Evolutionary conservation across 495 filamentous ascomycete species (phyloP).

Genomic region (Amphirosellinia nigrospora): DNA sequence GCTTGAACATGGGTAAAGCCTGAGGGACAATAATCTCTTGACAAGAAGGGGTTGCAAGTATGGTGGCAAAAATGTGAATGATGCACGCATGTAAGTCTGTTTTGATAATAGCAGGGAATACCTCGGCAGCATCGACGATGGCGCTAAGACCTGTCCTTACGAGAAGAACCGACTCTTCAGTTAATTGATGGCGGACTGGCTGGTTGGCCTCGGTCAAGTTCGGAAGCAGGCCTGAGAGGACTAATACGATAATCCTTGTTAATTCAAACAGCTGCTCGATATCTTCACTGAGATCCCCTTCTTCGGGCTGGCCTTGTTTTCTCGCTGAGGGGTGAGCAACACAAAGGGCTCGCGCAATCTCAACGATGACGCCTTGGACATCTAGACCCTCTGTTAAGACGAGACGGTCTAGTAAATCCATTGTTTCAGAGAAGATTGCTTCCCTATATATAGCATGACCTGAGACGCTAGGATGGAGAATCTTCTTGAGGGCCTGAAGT

Average conservation of each 20-base stretch:
- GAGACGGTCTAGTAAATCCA: constrained; percentile 93
- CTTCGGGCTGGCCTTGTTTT: constrained; percentile 67
- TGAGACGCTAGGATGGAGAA: constrained; percentile 90
- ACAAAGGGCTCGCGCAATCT: constrained; percentile 88
- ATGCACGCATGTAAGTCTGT: constrained; percentile 97
- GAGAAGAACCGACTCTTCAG: constrained; percentile 83
- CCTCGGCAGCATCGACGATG: constrained; percentile 89
- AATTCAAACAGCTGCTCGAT: constrained; percentile 98
- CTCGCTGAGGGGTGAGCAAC: constrained; percentile 86
- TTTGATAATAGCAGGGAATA: constrained; percentile 95
- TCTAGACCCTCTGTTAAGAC: constrained; percentile 86
- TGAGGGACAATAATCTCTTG: constrained; percentile 89
- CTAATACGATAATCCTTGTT: constrained; percentile 92
- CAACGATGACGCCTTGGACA: constrained; percentile 91
- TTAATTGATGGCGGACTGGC: constrained; percentile 70
- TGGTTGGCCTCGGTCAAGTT: constrained; percentile 81
- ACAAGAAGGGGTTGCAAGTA: constrained; percentile 84
- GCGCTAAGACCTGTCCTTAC: constrained; percentile 80
- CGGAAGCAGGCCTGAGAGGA: constrained; percentile 84
- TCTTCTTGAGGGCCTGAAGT: constrained; percentile 90
- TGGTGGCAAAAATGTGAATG: constrained; percentile 93
- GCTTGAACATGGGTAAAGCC: constrained; percentile 87
- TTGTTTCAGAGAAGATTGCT: constrained; percentile 94
- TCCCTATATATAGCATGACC: constrained; percentile 96
- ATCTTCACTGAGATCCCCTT: constrained; percentile 86